Evolutionary conservation across 306 rosid genomes (phyloP).

Genomic region (Corylus avellana): DNA sequence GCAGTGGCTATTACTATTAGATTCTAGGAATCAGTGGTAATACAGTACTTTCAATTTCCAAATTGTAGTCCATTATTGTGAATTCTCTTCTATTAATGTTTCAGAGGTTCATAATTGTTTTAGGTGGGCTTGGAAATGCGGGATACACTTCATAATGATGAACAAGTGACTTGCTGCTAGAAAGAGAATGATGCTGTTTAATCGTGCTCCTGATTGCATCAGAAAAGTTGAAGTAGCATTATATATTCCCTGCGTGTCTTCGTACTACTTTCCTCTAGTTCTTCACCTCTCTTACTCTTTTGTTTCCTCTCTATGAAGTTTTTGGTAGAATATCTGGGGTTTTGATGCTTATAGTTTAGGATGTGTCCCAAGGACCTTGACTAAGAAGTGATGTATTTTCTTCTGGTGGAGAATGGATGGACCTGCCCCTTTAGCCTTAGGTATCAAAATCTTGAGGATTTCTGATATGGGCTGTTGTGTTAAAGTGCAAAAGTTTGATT

Average conservation of each 20-base stretch:
- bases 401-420: slow-evolving; percentile 40
- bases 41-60: slow-evolving; percentile 16
- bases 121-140: slow-evolving; percentile 49
- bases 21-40: slow-evolving; percentile 39
- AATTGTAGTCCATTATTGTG: slow-evolving; percentile 17
- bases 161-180: slow-evolving; percentile 35
- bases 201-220: not conserved
- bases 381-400: slow-evolving; percentile 36
- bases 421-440: slow-evolving; percentile 34
- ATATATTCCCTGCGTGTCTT: slow-evolving; percentile 26
- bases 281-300: slow-evolving; percentile 26
- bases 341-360: slow-evolving; percentile 39
- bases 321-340: slow-evolving; percentile 37
- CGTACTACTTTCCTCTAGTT: slow-evolving; percentile 22
- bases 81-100: slow-evolving; percentile 31
- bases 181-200: slow-evolving; percentile 2
- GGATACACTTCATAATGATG: slow-evolving; percentile 37
- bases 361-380: slow-evolving; percentile 31
- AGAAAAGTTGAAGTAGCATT: slow-evolving; percentile 44
- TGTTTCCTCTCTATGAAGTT: slow-evolving; percentile 18
- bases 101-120: slow-evolving; percentile 31
- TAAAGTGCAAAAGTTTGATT: slow-evolving; percentile 20
- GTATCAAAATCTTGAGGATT: slow-evolving; percentile 43
- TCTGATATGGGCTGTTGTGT: slow-evolving; percentile 45
- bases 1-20: slow-evolving; percentile 57